Evolutionary conservation across 208 protist genomes (phyloP), one percentile per base, ranked within the genome.

Genomic region (Trypanosoma avium): DNA sequence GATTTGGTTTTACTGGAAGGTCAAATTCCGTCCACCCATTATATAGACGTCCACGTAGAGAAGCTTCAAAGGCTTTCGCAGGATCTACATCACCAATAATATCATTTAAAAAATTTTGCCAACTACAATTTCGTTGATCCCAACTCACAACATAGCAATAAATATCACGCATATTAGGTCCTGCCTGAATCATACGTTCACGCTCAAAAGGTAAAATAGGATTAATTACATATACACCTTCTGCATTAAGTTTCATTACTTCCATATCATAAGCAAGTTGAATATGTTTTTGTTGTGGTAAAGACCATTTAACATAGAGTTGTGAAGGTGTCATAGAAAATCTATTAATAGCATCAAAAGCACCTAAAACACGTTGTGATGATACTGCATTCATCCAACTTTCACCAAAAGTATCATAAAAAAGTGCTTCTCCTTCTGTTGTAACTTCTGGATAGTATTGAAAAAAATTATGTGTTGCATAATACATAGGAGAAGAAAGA

Each of bases 41-140:
- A 62, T 80, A 65, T n/a, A 95, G 61, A 8, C 45, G 22, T 0
- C 73, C 75, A 33, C 88, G 77, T 30, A 95, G 62, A 5, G 78
- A 85, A 6, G 67, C 65, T 3, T 43, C 19, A 7, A 30, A 52
- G 19, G 84, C 78, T 8, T 63, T 58, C 4, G 47, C 70, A 13
- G 77, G 67, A 69, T 93, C 70, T 8, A 65, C 56, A 40, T 70
- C 67, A 53, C 89, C 89, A 45, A 95, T 79, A 3, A 92, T 68
- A 22, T 71, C 42, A 29, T 58, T n/a, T 12, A 61, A 52, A 59
- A 92, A 83, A 46, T 74, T 62, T 1, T 56, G 27, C 81, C 81
- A 92, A n/a, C 70, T 79, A 36, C 84, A 71, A 46, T 67, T 38
- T 10, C 59, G 49, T 46, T 75, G 66, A 35, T 92, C 80, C 78